These are phyloP conservation scores for Daedaleopsis sinensis DNA, from an alignment of 768 basidiomycete genomes.

Conservation along the genomic window DNA sequence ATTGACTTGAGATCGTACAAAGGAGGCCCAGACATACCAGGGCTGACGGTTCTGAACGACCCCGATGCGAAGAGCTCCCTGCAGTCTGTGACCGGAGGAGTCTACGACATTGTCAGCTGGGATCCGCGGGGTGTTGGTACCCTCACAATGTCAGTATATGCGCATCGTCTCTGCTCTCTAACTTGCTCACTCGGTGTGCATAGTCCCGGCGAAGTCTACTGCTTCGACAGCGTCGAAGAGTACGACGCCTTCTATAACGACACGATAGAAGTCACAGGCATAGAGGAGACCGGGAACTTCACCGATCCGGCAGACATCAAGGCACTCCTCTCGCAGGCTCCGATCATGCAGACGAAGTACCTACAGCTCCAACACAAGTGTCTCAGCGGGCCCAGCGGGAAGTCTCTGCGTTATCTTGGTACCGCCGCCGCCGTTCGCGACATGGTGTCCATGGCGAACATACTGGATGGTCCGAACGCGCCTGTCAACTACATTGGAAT, in stretches of 20 bases:
- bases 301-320: conserved; percentile 9
- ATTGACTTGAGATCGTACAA: background rate
- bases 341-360: conserved; percentile 15
- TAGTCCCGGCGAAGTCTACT: conserved; percentile 13
- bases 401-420: conserved; percentile 12
- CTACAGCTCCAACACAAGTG: conserved; percentile 9
- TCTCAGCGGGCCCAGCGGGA: conserved; percentile 1
- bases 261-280: conserved; percentile 11
- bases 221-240: conserved; percentile 8
- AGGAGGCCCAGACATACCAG: conserved; percentile 7
- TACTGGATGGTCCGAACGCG: conserved; percentile 13
- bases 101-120: conserved; percentile 16
- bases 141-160: conserved; percentile 5
- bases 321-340: conserved; percentile 8
- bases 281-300: conserved; percentile 14
- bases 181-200: background rate
- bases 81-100: conserved; percentile 1
- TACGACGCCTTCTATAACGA: conserved; percentile 13
- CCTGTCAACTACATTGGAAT: conserved; percentile 13
- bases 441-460: conserved; percentile 17
- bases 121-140: conserved; percentile 15
- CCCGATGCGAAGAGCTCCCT: background rate
- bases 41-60: background rate
- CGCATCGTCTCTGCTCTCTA: background rate
- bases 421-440: background rate